Evolutionary conservation across 1,284 basidiomycete genomes (phyloP), one percentile per base, ranked within the genome.

Genomic region (Puccinia triticina): DNA sequence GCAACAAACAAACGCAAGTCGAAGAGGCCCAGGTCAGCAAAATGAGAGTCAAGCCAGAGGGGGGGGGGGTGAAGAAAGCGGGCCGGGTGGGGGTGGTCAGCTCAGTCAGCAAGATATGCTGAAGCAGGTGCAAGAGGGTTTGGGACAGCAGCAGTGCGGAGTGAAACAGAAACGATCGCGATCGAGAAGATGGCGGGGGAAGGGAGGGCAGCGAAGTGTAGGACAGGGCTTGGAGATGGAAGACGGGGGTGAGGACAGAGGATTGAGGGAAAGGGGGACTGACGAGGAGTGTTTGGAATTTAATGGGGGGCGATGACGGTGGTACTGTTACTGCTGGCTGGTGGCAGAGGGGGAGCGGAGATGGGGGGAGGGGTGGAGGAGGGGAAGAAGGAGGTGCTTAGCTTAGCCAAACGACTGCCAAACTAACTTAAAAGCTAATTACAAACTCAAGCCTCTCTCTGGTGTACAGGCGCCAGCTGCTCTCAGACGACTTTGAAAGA

Each of bases 1-100:
- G 11, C 26, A n/a, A 26, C n/a, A 23, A 29, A 3, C 46, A 50
- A 34, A 53, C 50, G n/a, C 48, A 29, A 50, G 37, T 7, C 37
- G 23, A 72, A 14, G 48, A 50, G 46, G 18, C 11, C 46, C 23
- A 29, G 14, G 69, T 72, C 69, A 72, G 69, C 37, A 72, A 72
- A 40, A 66, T 43, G 8, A 40, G 18, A 66, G 23, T 8, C 69
- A 14, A 40, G n/a, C 1, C 18, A 43, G 10, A 23, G 69, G 69
- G 50, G 23, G n/a, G n/a, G 69, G 14, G n/a, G 2, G 26, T 37
- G 29, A 34, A 26, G 26, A 32, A 12, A 16, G 69, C 2, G n/a
- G 21, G 18, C 26, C 10, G 23, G 2, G 12, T 23, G 8, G 37
- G 14, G 18, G 32, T 72, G 18, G 32, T 72, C 1, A 50, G 32